These are phyloP conservation scores for Ailanthus altissimus DNA, from an alignment of 345 rosid species.

Conservation along the genomic window DNA sequence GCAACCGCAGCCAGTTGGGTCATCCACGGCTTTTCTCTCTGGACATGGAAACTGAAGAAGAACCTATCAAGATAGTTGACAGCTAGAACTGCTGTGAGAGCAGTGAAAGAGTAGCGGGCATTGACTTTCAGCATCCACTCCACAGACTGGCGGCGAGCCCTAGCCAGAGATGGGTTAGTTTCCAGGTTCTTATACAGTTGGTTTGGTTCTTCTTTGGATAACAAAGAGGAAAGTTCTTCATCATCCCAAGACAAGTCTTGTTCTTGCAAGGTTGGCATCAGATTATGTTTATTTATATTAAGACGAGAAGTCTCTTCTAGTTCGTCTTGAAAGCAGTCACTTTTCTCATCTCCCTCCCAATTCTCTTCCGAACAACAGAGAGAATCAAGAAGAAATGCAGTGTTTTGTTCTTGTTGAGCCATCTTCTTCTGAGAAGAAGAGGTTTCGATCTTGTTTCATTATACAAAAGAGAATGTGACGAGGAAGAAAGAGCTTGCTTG, in stretches of 20 bases:
- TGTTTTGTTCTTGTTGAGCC: constrained; percentile 33
- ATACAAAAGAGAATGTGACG: constrained; percentile 14
- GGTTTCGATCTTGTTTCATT: constrained; percentile 42
- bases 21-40: constrained; percentile 62
- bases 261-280: constrained; percentile 30
- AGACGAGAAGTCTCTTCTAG: constrained; percentile 13
- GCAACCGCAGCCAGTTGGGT: constrained; percentile 68
- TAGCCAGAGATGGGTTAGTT: constrained; percentile 32
- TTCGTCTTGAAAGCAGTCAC: constrained; percentile 21
- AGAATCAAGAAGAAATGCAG: constrained; percentile 35
- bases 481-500: constrained; percentile 21
- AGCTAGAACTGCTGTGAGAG: constrained; percentile 61
- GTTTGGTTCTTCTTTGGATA: constrained; percentile 47
- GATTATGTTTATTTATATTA: constrained; percentile 1
- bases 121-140: constrained; percentile 56
- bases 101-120: constrained; percentile 52
- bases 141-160: constrained; percentile 52
- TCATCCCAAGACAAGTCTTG: constrained; percentile 61
- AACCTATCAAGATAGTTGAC: constrained; percentile 75
- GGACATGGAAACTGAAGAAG: constrained; percentile 36
- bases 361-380: constrained; percentile 67
- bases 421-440: constrained; percentile 57
- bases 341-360: constrained; percentile 40
- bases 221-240: constrained; percentile 49
- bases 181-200: constrained; percentile 30